Percentiles rank a stretch among this genome's conserved stretches.
phyloP scores from a whole-genome alignment of 164 flowering plant species.

The Magnolia officinalis region DNA sequence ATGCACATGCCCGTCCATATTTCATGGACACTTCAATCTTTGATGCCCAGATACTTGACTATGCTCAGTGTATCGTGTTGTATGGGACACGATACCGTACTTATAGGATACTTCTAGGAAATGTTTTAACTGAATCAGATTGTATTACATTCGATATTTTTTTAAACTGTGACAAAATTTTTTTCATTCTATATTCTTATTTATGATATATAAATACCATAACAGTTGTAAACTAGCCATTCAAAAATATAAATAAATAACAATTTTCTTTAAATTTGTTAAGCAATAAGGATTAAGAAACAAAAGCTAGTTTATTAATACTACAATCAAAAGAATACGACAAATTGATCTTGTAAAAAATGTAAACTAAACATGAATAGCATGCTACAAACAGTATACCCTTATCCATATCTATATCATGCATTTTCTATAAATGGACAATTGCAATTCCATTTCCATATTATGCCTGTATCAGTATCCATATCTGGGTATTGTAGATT shows the following conservation, averaged over 20 bases:
- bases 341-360: too few relatives aligned
- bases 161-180: not conserved
- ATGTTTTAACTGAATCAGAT: not conserved
- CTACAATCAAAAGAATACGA: too few relatives aligned
- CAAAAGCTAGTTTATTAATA: too few relatives aligned
- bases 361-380: too few relatives aligned
- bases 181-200: not conserved
- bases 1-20: not conserved
- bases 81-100: not conserved
- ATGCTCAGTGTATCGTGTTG: not conserved
- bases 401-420: too few relatives aligned
- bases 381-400: too few relatives aligned
- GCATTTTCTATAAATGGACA: not conserved
- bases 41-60: not conserved
- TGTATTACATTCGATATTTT: not conserved
- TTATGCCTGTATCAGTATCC: not conserved
- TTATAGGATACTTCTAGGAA: not conserved
- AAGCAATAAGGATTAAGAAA: too few relatives aligned
- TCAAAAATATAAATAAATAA: too few relatives aligned
- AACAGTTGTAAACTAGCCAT: too few relatives aligned
- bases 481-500: not conserved
- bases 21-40: not conserved
- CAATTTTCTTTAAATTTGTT: too few relatives aligned
- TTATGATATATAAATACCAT: too few relatives aligned
- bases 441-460: not conserved